A percentile compares a stretch with the other conserved stretches of the same genome.
Evolutionary conservation across 495 filamentous ascomycete species (phyloP).

Genomic region (Aspergillus funiculosus): DNA sequence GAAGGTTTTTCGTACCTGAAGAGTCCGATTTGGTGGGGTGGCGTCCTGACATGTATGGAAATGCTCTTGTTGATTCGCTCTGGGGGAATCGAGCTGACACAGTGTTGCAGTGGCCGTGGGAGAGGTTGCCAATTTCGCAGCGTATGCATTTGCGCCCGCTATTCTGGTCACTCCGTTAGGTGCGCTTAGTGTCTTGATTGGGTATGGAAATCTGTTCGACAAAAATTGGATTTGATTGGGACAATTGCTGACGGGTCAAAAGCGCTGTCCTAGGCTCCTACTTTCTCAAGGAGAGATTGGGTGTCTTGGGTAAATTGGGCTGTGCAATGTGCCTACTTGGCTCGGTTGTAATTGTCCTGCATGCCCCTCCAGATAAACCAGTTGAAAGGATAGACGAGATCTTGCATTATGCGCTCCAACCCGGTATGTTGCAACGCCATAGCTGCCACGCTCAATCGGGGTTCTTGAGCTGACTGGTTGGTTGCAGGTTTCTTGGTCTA

Average conservation of each 20-base stretch:
- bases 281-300: slow-evolving; percentile 83
- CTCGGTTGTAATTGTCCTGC: slow-evolving; percentile 93
- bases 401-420: slow-evolving; percentile 77
- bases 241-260: slow-evolving; percentile 26
- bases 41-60: slow-evolving; percentile 74
- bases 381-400: slow-evolving; percentile 86
- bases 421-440: slow-evolving; percentile 54
- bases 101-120: slow-evolving; percentile 60
- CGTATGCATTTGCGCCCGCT: slow-evolving; percentile 95
- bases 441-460: neutral
- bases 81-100: slow-evolving; percentile 19
- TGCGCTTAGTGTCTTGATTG: slow-evolving; percentile 89
- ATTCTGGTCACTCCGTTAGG: slow-evolving; percentile 95
- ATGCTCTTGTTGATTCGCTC: neutral
- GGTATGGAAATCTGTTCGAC: slow-evolving; percentile 40
- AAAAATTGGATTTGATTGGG: neutral
- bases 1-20: slow-evolving; percentile 91
- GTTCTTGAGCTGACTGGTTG: too few species aligned
- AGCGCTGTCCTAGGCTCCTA: slow-evolving; percentile 89
- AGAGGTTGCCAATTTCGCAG: slow-evolving; percentile 93
- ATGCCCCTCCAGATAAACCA: slow-evolving; percentile 89
- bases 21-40: slow-evolving; percentile 92
- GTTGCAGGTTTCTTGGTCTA: slow-evolving; percentile 78
- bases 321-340: slow-evolving; percentile 95
- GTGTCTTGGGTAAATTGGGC: slow-evolving; percentile 83